Evolutionary conservation across 1,284 basidiomycete species (phyloP), one percentile per base, ranked within the genome.

Genomic region (Sutorius eximius): DNA sequence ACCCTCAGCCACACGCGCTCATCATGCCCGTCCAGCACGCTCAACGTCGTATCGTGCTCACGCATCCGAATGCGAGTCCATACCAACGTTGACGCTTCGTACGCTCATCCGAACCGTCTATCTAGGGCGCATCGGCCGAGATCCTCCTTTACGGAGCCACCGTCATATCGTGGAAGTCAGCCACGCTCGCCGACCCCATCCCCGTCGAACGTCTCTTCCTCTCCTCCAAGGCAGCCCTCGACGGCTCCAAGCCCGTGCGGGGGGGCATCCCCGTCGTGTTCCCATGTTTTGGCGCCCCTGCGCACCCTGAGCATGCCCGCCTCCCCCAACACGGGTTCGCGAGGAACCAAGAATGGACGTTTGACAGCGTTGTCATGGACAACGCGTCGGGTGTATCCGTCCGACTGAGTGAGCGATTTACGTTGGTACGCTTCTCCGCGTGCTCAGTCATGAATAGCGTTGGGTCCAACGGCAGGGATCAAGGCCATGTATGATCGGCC

Each of bases 251-350:
- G 67, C 76, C 86, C 37, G 80, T 93, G 22, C 81, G 91, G 52
- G 91, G 91, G n/a, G 91, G 91, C 2, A 91, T 93, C 24, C 91
- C 90, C 5, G 74, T 93, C 43, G 86, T 91, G 33, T 93, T 92
- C 71, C 93, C 93, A 30, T 89, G 87, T 72, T 95, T 95, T 66
- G 93, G 93, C 3, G 76, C 88, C 2, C 91, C 93, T 2, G 77
- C 75, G 7, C 86, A 86, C 62, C 79, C 80, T 1, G 86, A 90
- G 41, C 91, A 95, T 68, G 68, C 72, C n/a, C 82, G 82, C 40
- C 78, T 96, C 8, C 54, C 75, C 8, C 91, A 94, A 67, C 93
- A 95, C 69, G 93, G 93, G 0, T 95, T 94, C 66, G 93, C 89
- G 16, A 80, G 93, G 46, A 91, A 76, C 59, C 78, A 82, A 33